These are phyloP conservation scores for Deinandra increscens DNA, from an alignment of 129 eudicot genomes.

Conservation along the genomic window DNA sequence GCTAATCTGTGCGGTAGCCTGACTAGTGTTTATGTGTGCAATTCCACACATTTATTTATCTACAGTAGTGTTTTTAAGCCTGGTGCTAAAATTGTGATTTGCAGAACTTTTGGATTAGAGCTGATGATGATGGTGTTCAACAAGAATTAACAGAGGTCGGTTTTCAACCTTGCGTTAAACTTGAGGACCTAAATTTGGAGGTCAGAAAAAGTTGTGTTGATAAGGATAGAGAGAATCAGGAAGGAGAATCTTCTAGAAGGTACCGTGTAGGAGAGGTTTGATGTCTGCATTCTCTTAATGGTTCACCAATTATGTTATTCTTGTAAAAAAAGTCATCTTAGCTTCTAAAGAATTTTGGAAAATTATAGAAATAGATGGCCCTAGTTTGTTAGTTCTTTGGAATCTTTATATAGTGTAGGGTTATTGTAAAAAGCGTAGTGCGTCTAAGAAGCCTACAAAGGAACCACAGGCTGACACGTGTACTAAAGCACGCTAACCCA, in stretches of 20 bases:
- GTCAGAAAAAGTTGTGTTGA: conserved; percentile 50
- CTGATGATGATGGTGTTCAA: conserved; percentile 48
- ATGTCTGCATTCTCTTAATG: not conserved
- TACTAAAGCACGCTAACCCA: too few relatives aligned
- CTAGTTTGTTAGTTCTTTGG: too few relatives aligned
- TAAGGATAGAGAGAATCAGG: conserved; percentile 36
- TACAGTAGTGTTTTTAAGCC: too few relatives aligned
- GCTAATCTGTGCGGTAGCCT: too few relatives aligned
- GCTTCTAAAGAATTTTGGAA: too few relatives aligned
- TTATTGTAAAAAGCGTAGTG: too few relatives aligned
- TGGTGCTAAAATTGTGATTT: not conserved
- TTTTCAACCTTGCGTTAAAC: conserved; percentile 72
- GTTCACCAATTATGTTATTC: not conserved
- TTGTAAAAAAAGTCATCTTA: not conserved
- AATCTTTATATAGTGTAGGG: too few relatives aligned
- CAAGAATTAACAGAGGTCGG: conserved; percentile 41
- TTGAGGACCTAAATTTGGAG: conserved; percentile 80
- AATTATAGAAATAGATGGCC: too few relatives aligned
- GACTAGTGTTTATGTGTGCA: not conserved
- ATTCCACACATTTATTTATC: too few relatives aligned
- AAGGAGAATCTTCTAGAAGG: conserved; percentile 48
- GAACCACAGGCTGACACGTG: too few relatives aligned
- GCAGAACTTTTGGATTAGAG: conserved; percentile 46
- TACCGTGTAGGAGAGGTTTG: conserved; percentile 21
- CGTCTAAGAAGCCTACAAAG: too few relatives aligned